Evolutionary conservation across 352 stramenopile genomes (phyloP).

Genomic region (Phytophthora aleatoria): DNA sequence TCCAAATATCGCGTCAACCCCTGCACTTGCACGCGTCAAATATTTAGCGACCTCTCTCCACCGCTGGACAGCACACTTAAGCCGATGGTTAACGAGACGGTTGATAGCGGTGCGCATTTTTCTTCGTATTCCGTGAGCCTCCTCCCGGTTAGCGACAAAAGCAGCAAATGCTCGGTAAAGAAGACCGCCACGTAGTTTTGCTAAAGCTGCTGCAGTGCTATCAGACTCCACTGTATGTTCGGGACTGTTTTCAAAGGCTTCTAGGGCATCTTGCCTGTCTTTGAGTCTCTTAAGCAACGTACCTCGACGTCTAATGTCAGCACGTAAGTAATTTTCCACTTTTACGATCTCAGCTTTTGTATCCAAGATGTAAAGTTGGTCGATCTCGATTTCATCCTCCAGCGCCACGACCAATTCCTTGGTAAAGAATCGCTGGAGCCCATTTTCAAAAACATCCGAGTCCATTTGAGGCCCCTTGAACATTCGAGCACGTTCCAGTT

Average conservation of each 20-base stretch:
- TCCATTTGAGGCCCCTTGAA: conserved; percentile 81
- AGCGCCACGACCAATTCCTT: conserved; percentile 74
- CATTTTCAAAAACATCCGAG: conserved; percentile 75
- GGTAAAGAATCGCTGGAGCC: conserved; percentile 76
- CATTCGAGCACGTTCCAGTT: conserved; percentile 69
- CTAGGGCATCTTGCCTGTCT: conserved; percentile 47
- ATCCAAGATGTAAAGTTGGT: conserved; percentile 86
- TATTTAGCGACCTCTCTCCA: conserved; percentile 38
- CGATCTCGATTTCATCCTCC: conserved; percentile 85
- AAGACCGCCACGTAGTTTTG: conserved; percentile 44
- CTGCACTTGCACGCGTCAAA: conserved; percentile 15
- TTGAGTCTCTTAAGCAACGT: conserved; percentile 41
- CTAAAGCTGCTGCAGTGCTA: conserved; percentile 27
- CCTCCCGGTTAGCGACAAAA: conserved; percentile 48
- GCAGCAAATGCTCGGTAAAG: conserved; percentile 59
- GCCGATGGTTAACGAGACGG: conserved; percentile 31
- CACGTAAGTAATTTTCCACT: conserved; percentile 73
- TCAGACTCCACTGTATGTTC: conserved; percentile 15
- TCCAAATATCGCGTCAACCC: conserved; percentile 32
- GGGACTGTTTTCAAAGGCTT: conserved; percentile 54
- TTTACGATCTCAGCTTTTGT: conserved; percentile 73
- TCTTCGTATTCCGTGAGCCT: conserved; percentile 32
- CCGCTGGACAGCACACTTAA: conserved; percentile 26
- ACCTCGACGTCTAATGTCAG: conserved; percentile 50
- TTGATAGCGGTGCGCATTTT: conserved; percentile 48